Evolutionary conservation across 2,329 filamentous ascomycete genomes (phyloP).

Genomic region (Trichoderma pleuroti): DNA sequence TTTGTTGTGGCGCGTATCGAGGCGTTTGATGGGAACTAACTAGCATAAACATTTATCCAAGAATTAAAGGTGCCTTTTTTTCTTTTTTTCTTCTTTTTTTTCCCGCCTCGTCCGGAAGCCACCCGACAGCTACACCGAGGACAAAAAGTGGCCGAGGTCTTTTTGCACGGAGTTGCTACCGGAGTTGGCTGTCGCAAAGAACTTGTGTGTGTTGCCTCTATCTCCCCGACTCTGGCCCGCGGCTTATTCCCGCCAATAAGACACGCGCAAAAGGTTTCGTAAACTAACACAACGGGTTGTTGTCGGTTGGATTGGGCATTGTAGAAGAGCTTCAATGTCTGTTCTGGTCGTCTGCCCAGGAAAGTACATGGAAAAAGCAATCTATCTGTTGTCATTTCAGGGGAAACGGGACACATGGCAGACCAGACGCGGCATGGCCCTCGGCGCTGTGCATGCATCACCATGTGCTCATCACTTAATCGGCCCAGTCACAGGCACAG

Average conservation of each 20-base stretch:
- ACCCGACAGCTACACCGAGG: background rate
- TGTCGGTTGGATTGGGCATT: background rate
- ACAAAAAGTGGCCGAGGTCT: background rate
- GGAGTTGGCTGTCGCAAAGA: background rate
- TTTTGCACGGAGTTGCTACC: background rate
- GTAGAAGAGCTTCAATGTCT: background rate
- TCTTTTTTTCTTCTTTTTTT: background rate
- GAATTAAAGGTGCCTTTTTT: background rate
- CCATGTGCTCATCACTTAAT: slow-evolving; percentile 11
- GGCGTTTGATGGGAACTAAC: background rate
- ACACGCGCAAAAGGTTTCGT: background rate
- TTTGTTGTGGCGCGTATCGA: slow-evolving; percentile 1
- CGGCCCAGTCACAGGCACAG: slow-evolving; percentile 1
- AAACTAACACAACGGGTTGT: background rate
- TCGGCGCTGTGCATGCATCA: slow-evolving; percentile 10
- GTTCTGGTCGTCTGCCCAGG: background rate
- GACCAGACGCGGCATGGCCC: background rate
- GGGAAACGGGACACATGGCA: background rate
- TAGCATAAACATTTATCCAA: background rate
- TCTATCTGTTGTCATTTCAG: background rate
- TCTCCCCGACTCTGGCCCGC: background rate
- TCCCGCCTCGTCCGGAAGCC: background rate
- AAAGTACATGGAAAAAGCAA: background rate
- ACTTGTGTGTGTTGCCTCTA: background rate
- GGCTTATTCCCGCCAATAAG: background rate